Evolutionary conservation across 805 yeast genomes (phyloP).

Genomic region (Yamadazyma paraphyllophila): DNA sequence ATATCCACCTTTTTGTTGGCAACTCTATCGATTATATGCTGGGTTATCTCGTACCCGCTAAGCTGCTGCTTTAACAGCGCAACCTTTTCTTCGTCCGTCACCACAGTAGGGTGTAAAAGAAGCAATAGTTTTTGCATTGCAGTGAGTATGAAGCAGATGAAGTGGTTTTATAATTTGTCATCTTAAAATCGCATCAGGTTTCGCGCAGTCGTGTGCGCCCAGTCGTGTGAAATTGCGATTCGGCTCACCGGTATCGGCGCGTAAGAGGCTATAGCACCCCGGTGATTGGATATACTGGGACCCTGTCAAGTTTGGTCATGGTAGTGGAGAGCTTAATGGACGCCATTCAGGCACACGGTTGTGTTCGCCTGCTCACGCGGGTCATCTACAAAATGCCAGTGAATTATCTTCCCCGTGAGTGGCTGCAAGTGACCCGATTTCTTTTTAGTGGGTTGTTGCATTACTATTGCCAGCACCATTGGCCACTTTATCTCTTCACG

Average conservation of each 20-base stretch:
- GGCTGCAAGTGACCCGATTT: too few relatives aligned
- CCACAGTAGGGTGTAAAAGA: constrained; percentile 66
- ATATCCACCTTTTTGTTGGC: constrained; percentile 47
- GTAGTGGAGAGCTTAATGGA: too few relatives aligned
- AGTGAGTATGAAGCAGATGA: neutral
- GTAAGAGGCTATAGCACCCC: neutral
- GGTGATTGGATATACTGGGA: constrained; percentile 2
- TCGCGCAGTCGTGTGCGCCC: neutral
- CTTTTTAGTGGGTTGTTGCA: too few relatives aligned
- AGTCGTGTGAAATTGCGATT: neutral
- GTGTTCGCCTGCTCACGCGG: too few relatives aligned
- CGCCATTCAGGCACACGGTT: too few relatives aligned
- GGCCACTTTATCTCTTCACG: too few relatives aligned
- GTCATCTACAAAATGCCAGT: too few relatives aligned
- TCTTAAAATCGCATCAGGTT: constrained; percentile 5
- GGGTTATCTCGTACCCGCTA: constrained; percentile 30
- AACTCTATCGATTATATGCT: constrained; percentile 58
- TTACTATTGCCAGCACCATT: too few relatives aligned
- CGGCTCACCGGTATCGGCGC: constrained; percentile 6
- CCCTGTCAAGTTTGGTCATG: neutral
- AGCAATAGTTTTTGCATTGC: constrained; percentile 22
- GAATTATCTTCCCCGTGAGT: too few relatives aligned
- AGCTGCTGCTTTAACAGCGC: constrained; percentile 36
- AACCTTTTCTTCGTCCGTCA: constrained; percentile 51
- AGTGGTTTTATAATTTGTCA: constrained; percentile 6